A percentile compares a stretch with the other conserved stretches of the same genome.
phyloP scores from a whole-genome alignment of 495 filamentous ascomycete species.

The Penicillium subrubescens region DNA sequence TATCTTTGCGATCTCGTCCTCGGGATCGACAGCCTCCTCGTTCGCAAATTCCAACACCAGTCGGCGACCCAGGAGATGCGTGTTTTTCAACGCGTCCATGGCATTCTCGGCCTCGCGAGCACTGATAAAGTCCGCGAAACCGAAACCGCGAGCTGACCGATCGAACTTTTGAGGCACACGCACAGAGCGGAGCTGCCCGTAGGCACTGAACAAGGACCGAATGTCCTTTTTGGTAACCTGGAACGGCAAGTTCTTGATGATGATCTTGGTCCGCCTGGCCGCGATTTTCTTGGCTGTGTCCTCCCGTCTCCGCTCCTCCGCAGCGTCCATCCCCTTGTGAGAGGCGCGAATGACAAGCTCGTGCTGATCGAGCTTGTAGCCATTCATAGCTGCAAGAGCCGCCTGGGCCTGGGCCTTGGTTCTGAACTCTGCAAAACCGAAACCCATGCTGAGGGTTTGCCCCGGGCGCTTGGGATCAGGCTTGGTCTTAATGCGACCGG shows the following conservation, averaged over 20 bases:
- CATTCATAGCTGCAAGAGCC: constrained; percentile 82
- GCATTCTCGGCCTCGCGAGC: constrained; percentile 91
- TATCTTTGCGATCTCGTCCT: constrained; percentile 95
- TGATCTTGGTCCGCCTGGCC: constrained; percentile 80
- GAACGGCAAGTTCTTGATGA: constrained; percentile 98
- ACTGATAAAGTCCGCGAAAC: constrained; percentile 94
- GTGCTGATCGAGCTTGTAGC: constrained; percentile 81
- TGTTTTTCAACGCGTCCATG: constrained; percentile 85
- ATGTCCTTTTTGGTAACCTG: constrained; percentile 92
- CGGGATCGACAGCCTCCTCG: constrained; percentile 82
- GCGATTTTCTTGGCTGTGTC: constrained; percentile 77
- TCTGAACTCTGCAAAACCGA: constrained; percentile 89
- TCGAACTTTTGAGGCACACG: constrained; percentile 95
- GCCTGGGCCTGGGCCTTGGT: constrained; percentile 74
- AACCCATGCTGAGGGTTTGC: constrained; percentile 90
- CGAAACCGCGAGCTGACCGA: constrained; percentile 83
- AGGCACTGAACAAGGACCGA: constrained; percentile 77
- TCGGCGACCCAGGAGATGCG: constrained; percentile 86
- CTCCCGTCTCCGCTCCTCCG: constrained; percentile 77
- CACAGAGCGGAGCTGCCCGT: constrained; percentile 88
- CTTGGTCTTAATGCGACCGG: constrained; percentile 84
- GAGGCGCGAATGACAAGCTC: constrained; percentile 79
- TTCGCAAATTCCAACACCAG: constrained; percentile 89
- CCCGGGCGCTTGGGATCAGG: constrained; percentile 80
- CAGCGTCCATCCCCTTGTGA: constrained; percentile 82